A percentile compares a stretch with the other conserved stretches of the same genome.
phyloP scores from a whole-genome alignment of 75 land plant species.

The Ceratopteris richardii region DNA sequence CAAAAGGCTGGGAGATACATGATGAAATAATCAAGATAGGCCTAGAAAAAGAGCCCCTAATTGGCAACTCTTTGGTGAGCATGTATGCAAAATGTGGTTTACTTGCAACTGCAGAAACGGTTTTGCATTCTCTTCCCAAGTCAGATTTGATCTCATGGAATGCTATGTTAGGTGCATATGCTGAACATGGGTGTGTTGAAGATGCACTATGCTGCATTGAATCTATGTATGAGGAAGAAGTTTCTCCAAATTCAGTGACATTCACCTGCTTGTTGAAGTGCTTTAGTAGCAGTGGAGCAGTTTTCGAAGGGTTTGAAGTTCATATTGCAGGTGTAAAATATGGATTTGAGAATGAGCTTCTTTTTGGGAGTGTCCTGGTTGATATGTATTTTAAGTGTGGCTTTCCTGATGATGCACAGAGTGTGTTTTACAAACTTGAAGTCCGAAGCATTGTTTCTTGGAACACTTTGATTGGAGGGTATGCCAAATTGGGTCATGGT shows the following conservation, averaged over 20 bases:
- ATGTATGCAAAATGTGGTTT: conserved; percentile 75
- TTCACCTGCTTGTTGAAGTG: conserved; percentile 15
- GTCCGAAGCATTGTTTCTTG: conserved; percentile 2
- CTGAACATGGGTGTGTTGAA: conserved; percentile 50
- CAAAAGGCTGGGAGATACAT: conserved; percentile 47
- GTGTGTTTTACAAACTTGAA: conserved; percentile 7
- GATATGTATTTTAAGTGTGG: conserved; percentile 11
- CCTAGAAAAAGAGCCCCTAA: conserved; percentile 19
- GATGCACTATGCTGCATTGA: conserved; percentile 36
- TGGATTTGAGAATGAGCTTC: conserved; percentile 10
- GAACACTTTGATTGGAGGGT: conserved; percentile 22
- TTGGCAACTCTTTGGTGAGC: conserved; percentile 65
- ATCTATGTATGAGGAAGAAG: conserved; percentile 33
- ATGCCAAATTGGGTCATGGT: conserved; percentile 10
- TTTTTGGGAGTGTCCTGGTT: conserved; percentile 10
- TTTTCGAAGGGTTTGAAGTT: conserved; percentile 3
- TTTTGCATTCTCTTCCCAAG: conserved; percentile 32
- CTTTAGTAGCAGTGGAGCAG: conserved; percentile 5
- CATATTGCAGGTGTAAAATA: neutral
- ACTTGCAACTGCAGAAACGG: conserved; percentile 29
- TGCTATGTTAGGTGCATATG: conserved; percentile 57
- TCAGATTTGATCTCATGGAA: conserved; percentile 58
- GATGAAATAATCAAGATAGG: conserved; percentile 3
- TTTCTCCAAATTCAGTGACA: conserved; percentile 49
- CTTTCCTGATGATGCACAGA: conserved; percentile 5